Conservation (phyloP, 2,329 filamentous ascomycete genomes). For the Tolypocladium inflatum region DNA sequence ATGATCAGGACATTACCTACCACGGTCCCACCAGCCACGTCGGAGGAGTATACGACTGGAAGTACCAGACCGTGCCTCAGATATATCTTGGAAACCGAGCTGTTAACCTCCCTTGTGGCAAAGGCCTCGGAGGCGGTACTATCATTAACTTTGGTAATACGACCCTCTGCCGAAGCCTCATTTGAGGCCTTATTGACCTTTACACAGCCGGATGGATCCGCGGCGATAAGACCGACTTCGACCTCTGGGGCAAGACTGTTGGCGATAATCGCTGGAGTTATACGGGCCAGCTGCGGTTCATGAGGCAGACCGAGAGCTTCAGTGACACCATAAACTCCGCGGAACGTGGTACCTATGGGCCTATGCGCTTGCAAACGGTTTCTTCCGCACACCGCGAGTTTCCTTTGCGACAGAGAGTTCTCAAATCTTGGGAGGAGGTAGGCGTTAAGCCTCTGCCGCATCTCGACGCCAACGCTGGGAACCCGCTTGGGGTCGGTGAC, state of each 20-base stretch:
- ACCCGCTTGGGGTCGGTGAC: too few species aligned
- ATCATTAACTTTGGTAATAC: not conserved
- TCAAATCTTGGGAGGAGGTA: too few species aligned
- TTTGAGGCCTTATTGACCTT: too few species aligned
- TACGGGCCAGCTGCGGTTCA: not conserved
- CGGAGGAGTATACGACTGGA: conserved; percentile 18
- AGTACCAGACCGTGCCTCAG: conserved; percentile 10
- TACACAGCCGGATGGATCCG: not conserved
- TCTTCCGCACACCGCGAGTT: too few species aligned
- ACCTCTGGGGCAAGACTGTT: not conserved
- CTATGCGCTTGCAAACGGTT: too few species aligned
- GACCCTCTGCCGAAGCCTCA: not conserved
- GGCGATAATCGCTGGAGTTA: not conserved
- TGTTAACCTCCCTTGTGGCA: not conserved
- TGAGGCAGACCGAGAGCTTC: not conserved
- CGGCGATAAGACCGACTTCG: not conserved
- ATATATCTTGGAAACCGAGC: not conserved
- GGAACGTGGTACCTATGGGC: too few species aligned
- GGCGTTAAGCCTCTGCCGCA: too few species aligned
- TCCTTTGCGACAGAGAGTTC: too few species aligned
- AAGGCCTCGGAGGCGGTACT: not conserved
- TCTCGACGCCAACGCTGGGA: too few species aligned
- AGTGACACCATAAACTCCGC: conserved; percentile 1
- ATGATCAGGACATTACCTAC: conserved; percentile 14
- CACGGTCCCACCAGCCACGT: conserved; percentile 17